These are phyloP conservation scores for Cytospora piceicola DNA, from an alignment of 2,329 filamentous ascomycete species.

Conservation along the genomic window DNA sequence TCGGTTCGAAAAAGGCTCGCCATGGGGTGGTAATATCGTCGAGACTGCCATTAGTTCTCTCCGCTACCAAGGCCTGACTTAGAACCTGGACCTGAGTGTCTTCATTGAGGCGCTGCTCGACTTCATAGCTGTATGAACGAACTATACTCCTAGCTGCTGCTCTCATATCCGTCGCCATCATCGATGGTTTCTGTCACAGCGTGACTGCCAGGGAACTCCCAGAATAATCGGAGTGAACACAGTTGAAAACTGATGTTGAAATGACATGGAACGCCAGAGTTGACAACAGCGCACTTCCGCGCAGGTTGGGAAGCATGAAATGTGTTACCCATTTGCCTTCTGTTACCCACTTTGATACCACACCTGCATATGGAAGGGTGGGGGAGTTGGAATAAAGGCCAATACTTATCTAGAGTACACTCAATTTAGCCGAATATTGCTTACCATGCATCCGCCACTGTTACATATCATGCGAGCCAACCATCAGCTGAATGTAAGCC, in stretches of 20 bases:
- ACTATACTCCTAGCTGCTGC: neutral
- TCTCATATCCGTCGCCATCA: neutral
- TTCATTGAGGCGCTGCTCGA: slow-evolving; percentile 15
- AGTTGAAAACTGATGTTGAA: neutral
- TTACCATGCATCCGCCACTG: neutral
- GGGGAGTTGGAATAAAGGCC: no score
- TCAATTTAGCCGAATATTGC: neutral
- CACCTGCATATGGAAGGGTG: neutral
- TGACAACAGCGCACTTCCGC: neutral
- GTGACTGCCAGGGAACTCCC: neutral
- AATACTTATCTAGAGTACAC: no score
- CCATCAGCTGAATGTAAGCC: neutral
- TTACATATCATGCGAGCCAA: neutral
- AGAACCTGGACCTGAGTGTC: neutral
- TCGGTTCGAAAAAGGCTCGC: slow-evolving; percentile 29
- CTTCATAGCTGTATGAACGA: slow-evolving; percentile 20
- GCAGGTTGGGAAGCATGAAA: neutral
- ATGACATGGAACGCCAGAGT: neutral
- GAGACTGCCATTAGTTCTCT: neutral
- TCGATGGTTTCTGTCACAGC: neutral
- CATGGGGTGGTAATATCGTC: slow-evolving; percentile 23
- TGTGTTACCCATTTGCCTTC: neutral
- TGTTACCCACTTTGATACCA: neutral
- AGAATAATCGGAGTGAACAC: neutral
- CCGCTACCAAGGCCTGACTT: slow-evolving; percentile 21